Percentiles rank a stretch among this genome's conserved stretches.
phyloP scores from a whole-genome alignment of 257 asterid species.

The Ilex asprella region DNA sequence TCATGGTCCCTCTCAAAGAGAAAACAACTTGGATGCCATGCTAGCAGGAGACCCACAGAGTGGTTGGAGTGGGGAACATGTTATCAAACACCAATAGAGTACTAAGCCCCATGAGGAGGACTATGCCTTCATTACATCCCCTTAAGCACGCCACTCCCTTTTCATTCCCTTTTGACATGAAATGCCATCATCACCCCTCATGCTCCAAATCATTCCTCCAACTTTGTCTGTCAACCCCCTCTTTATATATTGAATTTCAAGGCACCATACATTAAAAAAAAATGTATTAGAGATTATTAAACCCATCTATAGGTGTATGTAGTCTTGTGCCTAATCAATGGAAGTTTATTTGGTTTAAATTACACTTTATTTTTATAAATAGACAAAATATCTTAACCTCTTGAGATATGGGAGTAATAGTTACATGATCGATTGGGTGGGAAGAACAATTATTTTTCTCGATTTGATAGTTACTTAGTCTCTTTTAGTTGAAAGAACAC shows the following conservation, averaged over 20 bases:
- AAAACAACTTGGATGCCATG: constrained; percentile 11
- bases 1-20: not conserved
- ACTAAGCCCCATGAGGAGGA: constrained; percentile 1
- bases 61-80: constrained; percentile 51
- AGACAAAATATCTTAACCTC: too few relatives aligned
- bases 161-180: constrained; percentile 37
- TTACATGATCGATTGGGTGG: too few relatives aligned
- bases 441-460: too few relatives aligned
- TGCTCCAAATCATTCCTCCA: constrained; percentile 35
- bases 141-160: constrained; percentile 55
- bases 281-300: too few relatives aligned
- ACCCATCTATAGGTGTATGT: too few relatives aligned
- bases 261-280: too few relatives aligned
- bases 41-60: constrained; percentile 21
- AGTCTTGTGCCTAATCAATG: too few relatives aligned
- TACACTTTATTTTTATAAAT: too few relatives aligned
- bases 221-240: constrained; percentile 12
- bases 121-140: constrained; percentile 24
- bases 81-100: constrained; percentile 20
- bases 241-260: constrained; percentile 10
- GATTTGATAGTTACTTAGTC: too few relatives aligned
- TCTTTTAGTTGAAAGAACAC: too few relatives aligned
- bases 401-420: too few relatives aligned
- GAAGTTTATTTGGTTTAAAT: too few relatives aligned
- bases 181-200: constrained; percentile 38